phyloP scores from a whole-genome alignment of 2,329 filamentous ascomycete species.

The Paraphaeosphaeria sporulosa region DNA sequence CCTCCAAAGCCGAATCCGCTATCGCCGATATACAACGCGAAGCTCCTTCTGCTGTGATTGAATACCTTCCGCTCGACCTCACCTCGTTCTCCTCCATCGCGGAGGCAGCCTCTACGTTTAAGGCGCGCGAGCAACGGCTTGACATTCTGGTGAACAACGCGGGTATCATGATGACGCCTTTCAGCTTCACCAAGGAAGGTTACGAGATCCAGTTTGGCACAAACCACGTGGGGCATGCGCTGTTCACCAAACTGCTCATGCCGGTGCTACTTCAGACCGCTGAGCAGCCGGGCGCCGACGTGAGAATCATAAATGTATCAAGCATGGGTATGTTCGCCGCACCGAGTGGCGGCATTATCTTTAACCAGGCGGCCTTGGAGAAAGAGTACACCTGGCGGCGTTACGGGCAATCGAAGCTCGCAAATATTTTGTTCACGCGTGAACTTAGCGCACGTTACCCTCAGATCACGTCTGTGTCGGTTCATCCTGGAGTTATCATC shows the following conservation, averaged over 20 bases:
- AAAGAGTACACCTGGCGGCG: slow-evolving; percentile 42
- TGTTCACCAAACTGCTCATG: slow-evolving; percentile 57
- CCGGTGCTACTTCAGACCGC: slow-evolving; percentile 54
- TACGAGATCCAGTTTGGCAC: slow-evolving; percentile 61
- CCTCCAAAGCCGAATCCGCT: slow-evolving; percentile 51
- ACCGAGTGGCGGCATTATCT: slow-evolving; percentile 43
- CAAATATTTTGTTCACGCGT: slow-evolving; percentile 57
- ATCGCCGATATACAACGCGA: slow-evolving; percentile 50
- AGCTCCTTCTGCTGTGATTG: slow-evolving; percentile 46
- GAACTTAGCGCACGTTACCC: slow-evolving; percentile 56
- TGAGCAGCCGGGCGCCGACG: slow-evolving; percentile 48
- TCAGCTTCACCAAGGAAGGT: slow-evolving; percentile 54
- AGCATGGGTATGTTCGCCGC: slow-evolving; percentile 39
- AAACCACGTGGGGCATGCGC: slow-evolving; percentile 61
- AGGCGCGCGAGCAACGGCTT: slow-evolving; percentile 46
- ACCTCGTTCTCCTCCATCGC: slow-evolving; percentile 51
- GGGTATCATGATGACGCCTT: slow-evolving; percentile 51
- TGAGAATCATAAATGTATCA: slow-evolving; percentile 55
- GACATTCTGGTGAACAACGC: slow-evolving; percentile 59
- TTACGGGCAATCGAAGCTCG: slow-evolving; percentile 60
- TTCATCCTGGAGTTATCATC: slow-evolving; percentile 60
- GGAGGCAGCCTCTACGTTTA: slow-evolving; percentile 47
- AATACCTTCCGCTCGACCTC: slow-evolving; percentile 53
- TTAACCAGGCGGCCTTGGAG: slow-evolving; percentile 44
- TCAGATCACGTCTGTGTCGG: slow-evolving; percentile 51